Evolutionary conservation across 371 early-diverging fungal species (phyloP).

Genomic region (Actinomortierella wolfii): DNA sequence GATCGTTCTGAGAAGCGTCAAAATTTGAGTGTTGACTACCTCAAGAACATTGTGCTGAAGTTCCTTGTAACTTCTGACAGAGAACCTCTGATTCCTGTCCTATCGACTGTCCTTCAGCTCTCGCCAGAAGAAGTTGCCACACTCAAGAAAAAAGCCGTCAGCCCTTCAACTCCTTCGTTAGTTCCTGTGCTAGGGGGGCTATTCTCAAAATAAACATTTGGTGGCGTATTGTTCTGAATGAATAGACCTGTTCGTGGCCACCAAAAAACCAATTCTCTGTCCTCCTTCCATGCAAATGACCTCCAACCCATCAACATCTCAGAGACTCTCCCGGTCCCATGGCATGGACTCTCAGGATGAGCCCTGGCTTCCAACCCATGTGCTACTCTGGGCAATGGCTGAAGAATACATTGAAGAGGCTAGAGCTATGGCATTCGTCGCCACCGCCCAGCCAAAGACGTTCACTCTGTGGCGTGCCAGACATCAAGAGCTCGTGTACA

Average conservation of each 20-base stretch:
- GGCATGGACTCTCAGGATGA: no score
- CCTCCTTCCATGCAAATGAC: no score
- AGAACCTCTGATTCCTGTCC: constrained; percentile 46
- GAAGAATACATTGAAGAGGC: constrained; percentile 40
- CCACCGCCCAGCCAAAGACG: constrained; percentile 28
- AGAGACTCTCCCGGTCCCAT: no score
- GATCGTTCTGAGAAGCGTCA: constrained; percentile 67
- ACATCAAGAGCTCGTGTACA: constrained; percentile 26
- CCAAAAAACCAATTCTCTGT: no score
- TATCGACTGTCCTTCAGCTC: constrained; percentile 40
- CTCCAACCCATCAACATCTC: no score
- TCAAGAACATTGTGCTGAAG: constrained; percentile 68
- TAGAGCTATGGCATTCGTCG: constrained; percentile 28
- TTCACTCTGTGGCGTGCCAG: constrained; percentile 25
- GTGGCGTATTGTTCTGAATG: no score
- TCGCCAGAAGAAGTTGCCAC: constrained; percentile 42
- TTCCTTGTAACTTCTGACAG: constrained; percentile 61
- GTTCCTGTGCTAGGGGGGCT: no score
- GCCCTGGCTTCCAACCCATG: constrained; percentile 6
- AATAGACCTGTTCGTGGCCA: no score
- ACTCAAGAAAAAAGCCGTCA: constrained; percentile 29
- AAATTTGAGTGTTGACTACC: constrained; percentile 64
- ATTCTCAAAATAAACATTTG: no score
- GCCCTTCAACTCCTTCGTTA: constrained; percentile 18
- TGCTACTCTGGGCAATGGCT: constrained; percentile 32